Percentiles rank a stretch among this genome's conserved stretches.
Evolutionary conservation across 805 yeast species (phyloP).

Genomic region (Ogataea dorogensis): DNA sequence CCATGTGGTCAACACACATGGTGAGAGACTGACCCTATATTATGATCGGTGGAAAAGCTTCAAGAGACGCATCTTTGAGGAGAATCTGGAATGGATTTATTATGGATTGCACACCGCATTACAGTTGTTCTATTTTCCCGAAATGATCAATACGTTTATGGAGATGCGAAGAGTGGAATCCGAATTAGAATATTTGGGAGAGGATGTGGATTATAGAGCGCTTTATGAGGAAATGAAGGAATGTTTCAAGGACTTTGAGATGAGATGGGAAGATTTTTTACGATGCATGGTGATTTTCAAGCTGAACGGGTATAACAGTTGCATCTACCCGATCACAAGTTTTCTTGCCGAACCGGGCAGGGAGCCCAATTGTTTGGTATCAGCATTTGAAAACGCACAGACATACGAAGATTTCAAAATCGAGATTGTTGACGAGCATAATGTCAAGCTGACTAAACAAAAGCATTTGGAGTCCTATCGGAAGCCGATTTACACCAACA

Average conservation of each 20-base stretch:
- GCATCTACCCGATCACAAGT: slow-evolving; percentile 29
- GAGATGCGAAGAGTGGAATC: slow-evolving; percentile 16
- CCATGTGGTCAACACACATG: slow-evolving; percentile 13
- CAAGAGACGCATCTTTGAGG: slow-evolving; percentile 11
- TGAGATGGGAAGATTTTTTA: slow-evolving; percentile 20
- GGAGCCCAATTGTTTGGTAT: slow-evolving; percentile 20
- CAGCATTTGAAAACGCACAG: slow-evolving; percentile 13
- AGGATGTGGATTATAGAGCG: slow-evolving; percentile 10
- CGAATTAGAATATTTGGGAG: slow-evolving; percentile 8
- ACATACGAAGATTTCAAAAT: slow-evolving; percentile 30
- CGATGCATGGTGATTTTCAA: slow-evolving; percentile 25
- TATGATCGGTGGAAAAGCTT: slow-evolving; percentile 28
- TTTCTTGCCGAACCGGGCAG: slow-evolving; percentile 5
- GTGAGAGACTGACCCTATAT: slow-evolving; percentile 17
- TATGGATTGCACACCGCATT: slow-evolving; percentile 23
- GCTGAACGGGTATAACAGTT: slow-evolving; percentile 27
- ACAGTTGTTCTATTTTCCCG: slow-evolving; percentile 23
- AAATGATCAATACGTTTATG: slow-evolving; percentile 18
- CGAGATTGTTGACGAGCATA: slow-evolving; percentile 18
- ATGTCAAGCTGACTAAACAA: slow-evolving; percentile 24
- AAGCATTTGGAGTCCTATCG: slow-evolving; percentile 22
- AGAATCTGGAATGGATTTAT: slow-evolving; percentile 20
- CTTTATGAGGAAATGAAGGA: slow-evolving; percentile 15
- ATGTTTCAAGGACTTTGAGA: slow-evolving; percentile 26
- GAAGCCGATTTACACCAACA: slow-evolving; percentile 27